Percentiles rank a stretch among this genome's conserved stretches.
Conservation (phyloP, 2,329 filamentous ascomycete species). For the Penicillium expansum region DNA sequence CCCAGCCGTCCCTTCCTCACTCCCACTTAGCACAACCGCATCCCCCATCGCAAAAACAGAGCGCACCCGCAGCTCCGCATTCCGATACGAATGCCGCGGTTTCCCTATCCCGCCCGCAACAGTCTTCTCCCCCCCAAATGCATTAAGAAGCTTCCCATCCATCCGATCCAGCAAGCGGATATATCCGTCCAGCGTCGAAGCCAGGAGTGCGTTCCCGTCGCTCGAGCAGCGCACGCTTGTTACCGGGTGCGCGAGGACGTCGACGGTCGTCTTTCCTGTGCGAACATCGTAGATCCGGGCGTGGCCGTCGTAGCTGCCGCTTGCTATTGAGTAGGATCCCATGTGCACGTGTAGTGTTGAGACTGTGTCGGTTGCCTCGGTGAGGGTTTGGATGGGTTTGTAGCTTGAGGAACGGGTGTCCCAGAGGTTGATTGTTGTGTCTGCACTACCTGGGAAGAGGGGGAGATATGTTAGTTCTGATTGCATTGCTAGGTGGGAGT, state of each 20-base stretch:
- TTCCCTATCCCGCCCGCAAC: constrained; percentile 40
- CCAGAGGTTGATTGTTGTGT: constrained; percentile 45
- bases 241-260: constrained; percentile 66
- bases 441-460: constrained; percentile 38
- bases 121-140: constrained; percentile 55
- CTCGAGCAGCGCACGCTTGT: constrained; percentile 70
- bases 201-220: constrained; percentile 72
- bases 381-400: constrained; percentile 44
- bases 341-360: constrained; percentile 41
- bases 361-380: constrained; percentile 43
- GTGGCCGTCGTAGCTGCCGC: constrained; percentile 80
- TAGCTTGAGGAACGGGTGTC: constrained; percentile 41
- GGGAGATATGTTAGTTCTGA: background rate
- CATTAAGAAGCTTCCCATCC: constrained; percentile 69
- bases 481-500: background rate
- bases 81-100: constrained; percentile 47
- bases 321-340: constrained; percentile 55
- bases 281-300: constrained; percentile 80
- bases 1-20: constrained; percentile 55
- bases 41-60: constrained; percentile 73
- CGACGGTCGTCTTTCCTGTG: constrained; percentile 66
- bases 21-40: constrained; percentile 74
- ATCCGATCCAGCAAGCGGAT: constrained; percentile 77
- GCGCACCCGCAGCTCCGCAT: constrained; percentile 71
- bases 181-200: constrained; percentile 71